Evolutionary conservation across 116 monocot genomes (phyloP).

Genomic region (Dioscorea cayenensis): DNA sequence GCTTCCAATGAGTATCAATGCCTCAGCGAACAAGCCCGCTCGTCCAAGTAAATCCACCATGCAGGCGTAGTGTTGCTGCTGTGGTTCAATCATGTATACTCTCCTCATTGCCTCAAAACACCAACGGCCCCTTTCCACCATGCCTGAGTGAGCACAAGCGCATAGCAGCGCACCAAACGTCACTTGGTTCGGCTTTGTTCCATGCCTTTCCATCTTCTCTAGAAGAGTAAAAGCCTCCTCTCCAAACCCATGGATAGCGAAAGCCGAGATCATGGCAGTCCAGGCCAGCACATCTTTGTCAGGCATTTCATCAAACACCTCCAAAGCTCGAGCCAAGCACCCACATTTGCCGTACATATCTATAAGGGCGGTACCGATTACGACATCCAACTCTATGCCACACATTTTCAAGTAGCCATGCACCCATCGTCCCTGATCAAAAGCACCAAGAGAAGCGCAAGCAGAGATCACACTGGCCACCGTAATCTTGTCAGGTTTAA

Average conservation of each 20-base stretch:
- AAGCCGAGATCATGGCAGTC: conserved; percentile 54
- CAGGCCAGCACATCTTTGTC: conserved; percentile 48
- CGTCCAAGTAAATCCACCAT: conserved; percentile 60
- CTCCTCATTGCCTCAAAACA: conserved; percentile 39
- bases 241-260: conserved; percentile 39
- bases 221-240: conserved; percentile 30
- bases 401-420: conserved; percentile 38
- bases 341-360: conserved; percentile 76
- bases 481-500: conserved; percentile 46
- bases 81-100: conserved; percentile 37
- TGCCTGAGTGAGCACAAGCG: conserved; percentile 46
- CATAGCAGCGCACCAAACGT: conserved; percentile 48
- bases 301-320: conserved; percentile 37
- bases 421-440: conserved; percentile 54
- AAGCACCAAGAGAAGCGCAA: conserved; percentile 45
- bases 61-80: conserved; percentile 49
- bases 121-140: conserved; percentile 35
- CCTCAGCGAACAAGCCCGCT: conserved; percentile 44
- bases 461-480: conserved; percentile 41
- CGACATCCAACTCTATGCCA: conserved; percentile 32
- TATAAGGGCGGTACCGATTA: conserved; percentile 42
- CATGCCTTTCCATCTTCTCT: conserved; percentile 32
- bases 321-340: conserved; percentile 23
- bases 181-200: conserved; percentile 39
- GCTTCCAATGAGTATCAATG: conserved; percentile 28